Conservation (phyloP, 768 basidiomycete species). For the Rhodotorula sphaerocarpa region DNA sequence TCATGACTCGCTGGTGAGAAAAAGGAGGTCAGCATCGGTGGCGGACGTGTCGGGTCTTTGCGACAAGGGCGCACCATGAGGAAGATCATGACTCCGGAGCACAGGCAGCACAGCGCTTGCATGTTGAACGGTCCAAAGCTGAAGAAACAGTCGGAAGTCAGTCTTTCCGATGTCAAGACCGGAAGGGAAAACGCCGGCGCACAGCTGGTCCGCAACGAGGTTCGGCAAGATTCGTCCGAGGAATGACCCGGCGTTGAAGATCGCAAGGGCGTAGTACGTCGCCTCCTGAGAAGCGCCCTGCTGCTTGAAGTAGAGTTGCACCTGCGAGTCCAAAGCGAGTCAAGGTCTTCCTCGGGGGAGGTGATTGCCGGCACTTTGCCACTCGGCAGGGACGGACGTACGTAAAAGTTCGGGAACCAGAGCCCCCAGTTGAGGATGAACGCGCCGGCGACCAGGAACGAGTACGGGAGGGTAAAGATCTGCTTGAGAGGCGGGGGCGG, state of each 20-base stretch:
- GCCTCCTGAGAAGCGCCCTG: conserved; percentile 19
- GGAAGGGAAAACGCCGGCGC: neutral
- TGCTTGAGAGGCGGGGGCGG: conserved; percentile 10
- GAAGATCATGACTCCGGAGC: conserved; percentile 36
- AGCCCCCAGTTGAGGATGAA: conserved; percentile 7
- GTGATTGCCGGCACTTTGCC: too few species aligned
- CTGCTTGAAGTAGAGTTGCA: conserved; percentile 19
- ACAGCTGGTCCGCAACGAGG: conserved; percentile 29
- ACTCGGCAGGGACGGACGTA: neutral
- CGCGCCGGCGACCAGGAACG: conserved; percentile 1
- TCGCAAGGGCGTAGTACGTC: conserved; percentile 45
- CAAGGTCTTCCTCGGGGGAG: too few species aligned
- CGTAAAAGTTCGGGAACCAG: conserved; percentile 48
- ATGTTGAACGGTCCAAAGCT: neutral
- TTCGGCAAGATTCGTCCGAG: conserved; percentile 53
- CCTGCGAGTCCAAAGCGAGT: neutral
- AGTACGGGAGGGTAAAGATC: conserved; percentile 7
- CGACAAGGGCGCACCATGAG: conserved; percentile 32
- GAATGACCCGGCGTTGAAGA: conserved; percentile 60
- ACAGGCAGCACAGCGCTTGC: conserved; percentile 24
- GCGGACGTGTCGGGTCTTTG: too few species aligned
- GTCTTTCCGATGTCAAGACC: too few species aligned
- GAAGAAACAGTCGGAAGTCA: neutral
- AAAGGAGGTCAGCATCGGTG: neutral
- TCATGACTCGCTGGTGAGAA: neutral